Conservation (phyloP, 352 stramenopile genomes). For the Phytophthora chlamydospora region DNA sequence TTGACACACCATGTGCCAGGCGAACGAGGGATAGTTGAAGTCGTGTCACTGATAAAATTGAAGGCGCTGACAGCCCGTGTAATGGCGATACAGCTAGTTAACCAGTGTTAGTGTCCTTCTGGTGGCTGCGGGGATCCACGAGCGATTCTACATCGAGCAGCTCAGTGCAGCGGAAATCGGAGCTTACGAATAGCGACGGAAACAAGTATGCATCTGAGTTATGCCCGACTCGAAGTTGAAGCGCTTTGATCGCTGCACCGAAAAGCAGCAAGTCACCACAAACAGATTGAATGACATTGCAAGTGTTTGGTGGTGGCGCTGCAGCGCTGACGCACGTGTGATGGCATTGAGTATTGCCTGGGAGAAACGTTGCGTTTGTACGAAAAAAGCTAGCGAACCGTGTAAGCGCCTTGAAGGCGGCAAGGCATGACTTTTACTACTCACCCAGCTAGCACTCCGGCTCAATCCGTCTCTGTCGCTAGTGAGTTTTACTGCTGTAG, state of each 20-base stretch:
- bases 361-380: too few relatives aligned
- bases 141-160: slow-evolving; percentile 21
- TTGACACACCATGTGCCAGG: slow-evolving; percentile 23
- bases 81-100: neutral
- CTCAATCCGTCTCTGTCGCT: slow-evolving; percentile 10
- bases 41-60: slow-evolving; percentile 4
- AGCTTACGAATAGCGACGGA: too few relatives aligned
- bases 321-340: too few relatives aligned
- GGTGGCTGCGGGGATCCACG: slow-evolving; percentile 7
- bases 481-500: slow-evolving; percentile 15
- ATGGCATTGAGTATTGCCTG: too few relatives aligned
- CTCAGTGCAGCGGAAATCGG: too few relatives aligned
- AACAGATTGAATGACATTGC: too few relatives aligned
- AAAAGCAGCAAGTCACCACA: too few relatives aligned
- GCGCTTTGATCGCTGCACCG: too few relatives aligned
- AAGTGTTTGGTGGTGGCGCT: too few relatives aligned
- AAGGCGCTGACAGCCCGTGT: neutral
- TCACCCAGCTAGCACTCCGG: slow-evolving; percentile 8
- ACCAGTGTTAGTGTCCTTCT: slow-evolving; percentile 6
- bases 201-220: too few relatives aligned
- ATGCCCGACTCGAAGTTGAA: too few relatives aligned
- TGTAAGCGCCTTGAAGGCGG: neutral
- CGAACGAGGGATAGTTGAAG: slow-evolving; percentile 15
- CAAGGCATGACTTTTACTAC: slow-evolving; percentile 20
- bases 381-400: too few relatives aligned